A percentile compares a stretch with the other conserved stretches of the same genome.
These are phyloP conservation scores for Tanacetum coccineum DNA, from an alignment of 129 eudicot genomes.

Conservation along the genomic window DNA sequence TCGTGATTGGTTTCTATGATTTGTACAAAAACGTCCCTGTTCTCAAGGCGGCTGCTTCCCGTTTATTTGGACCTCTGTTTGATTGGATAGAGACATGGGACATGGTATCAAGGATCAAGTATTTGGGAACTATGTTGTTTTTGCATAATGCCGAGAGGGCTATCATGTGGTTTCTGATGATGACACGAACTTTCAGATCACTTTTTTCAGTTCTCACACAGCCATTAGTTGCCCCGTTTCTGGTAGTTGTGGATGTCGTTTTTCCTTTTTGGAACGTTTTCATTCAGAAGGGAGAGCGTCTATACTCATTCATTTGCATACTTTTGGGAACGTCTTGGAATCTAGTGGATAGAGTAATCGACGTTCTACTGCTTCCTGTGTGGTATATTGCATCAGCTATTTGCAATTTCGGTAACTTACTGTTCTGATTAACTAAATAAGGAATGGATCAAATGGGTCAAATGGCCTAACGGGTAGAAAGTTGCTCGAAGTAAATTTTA, in stretches of 20 bases:
- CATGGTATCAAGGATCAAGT: too few species aligned
- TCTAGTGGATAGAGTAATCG: constrained; percentile 45
- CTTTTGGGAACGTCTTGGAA: constrained; percentile 48
- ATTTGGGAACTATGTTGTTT: too few species aligned
- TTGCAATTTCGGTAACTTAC: constrained; percentile 60
- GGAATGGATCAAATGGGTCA: too few species aligned
- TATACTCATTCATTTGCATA: constrained; percentile 49
- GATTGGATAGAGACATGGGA: too few species aligned
- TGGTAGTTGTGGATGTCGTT: constrained; percentile 42
- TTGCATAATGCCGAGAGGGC: too few species aligned
- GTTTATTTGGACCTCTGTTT: too few species aligned
- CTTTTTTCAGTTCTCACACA: constrained; percentile 55
- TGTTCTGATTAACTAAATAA: constrained; percentile 1
- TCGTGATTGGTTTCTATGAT: too few species aligned
- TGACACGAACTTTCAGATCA: too few species aligned
- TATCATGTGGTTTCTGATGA: too few species aligned
- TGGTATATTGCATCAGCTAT: constrained; percentile 57
- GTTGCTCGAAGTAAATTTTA: neutral
- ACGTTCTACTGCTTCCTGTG: constrained; percentile 61
- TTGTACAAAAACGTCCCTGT: too few species aligned
- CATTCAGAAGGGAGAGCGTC: constrained; percentile 32
- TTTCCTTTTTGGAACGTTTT: constrained; percentile 54
- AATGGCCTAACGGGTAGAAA: neutral
- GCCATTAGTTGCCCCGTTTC: constrained; percentile 68
- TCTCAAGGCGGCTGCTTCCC: too few species aligned